A percentile compares a stretch with the other conserved stretches of the same genome.
These are phyloP conservation scores for Austroboletus niveus DNA, from an alignment of 1,284 basidiomycete genomes.

Conservation along the genomic window DNA sequence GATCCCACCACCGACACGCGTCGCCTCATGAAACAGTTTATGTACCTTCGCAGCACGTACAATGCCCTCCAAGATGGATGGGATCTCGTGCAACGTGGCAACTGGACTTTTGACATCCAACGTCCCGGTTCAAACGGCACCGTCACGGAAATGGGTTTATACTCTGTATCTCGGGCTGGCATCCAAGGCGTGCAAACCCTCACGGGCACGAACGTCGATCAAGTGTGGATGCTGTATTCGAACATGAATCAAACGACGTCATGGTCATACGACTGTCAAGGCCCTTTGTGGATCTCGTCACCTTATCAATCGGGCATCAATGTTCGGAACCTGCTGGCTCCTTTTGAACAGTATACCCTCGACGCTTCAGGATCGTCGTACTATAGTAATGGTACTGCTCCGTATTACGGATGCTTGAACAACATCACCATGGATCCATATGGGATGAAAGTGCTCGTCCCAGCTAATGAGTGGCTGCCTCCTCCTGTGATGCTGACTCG, in stretches of 20 bases:
- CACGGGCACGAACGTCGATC: slow-evolving; percentile 55
- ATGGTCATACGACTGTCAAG: slow-evolving; percentile 61
- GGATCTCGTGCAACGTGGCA: slow-evolving; percentile 73
- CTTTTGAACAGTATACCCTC: slow-evolving; percentile 77
- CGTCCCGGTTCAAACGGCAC: slow-evolving; percentile 82
- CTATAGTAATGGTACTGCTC: slow-evolving; percentile 51
- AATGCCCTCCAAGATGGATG: slow-evolving; percentile 82
- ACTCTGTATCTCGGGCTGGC: slow-evolving; percentile 72
- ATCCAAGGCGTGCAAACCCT: slow-evolving; percentile 56
- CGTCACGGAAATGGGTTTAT: slow-evolving; percentile 81
- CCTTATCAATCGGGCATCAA: slow-evolving; percentile 62
- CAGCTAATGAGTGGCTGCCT: slow-evolving; percentile 59
- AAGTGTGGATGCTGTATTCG: slow-evolving; percentile 80
- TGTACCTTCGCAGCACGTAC: slow-evolving; percentile 67
- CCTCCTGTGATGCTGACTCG: slow-evolving; percentile 73
- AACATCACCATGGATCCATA: slow-evolving; percentile 67
- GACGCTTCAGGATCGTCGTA: slow-evolving; percentile 61
- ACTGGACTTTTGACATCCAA: slow-evolving; percentile 76
- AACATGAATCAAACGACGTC: slow-evolving; percentile 77
- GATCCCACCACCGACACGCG: slow-evolving; percentile 81
- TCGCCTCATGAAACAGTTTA: slow-evolving; percentile 71
- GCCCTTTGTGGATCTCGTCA: slow-evolving; percentile 67
- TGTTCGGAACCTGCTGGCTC: slow-evolving; percentile 77
- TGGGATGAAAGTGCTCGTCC: slow-evolving; percentile 82
- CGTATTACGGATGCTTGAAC: slow-evolving; percentile 73